Percentiles rank a stretch among this genome's conserved stretches.
phyloP scores from a whole-genome alignment of 2,329 filamentous ascomycete genomes.

The Zymoseptoria crescenta region DNA sequence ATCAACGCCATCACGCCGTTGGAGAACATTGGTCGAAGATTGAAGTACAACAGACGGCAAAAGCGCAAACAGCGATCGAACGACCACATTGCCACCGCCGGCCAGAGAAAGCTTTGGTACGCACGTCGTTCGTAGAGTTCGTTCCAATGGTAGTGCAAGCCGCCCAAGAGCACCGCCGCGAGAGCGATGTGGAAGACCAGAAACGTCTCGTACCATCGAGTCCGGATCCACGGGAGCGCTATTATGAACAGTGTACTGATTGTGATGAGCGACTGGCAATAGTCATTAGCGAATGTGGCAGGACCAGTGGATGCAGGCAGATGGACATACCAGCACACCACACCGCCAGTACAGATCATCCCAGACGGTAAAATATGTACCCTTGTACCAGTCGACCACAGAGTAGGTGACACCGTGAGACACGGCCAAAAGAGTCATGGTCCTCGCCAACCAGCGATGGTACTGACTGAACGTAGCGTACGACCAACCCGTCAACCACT shows the following conservation, averaged over 20 bases:
- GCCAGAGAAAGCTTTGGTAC: slow-evolving; percentile 46
- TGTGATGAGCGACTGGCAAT: slow-evolving; percentile 25
- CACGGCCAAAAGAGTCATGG: slow-evolving; percentile 54
- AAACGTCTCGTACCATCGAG: slow-evolving; percentile 47
- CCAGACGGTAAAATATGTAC: slow-evolving; percentile 25
- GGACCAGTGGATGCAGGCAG: not conserved
- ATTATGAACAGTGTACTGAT: slow-evolving; percentile 41
- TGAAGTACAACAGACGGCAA: slow-evolving; percentile 38
- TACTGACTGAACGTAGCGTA: slow-evolving; percentile 60
- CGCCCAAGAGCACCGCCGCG: slow-evolving; percentile 42
- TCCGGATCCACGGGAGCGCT: slow-evolving; percentile 46
- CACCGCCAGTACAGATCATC: slow-evolving; percentile 43
- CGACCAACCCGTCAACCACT: slow-evolving; percentile 60
- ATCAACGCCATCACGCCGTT: slow-evolving; percentile 29
- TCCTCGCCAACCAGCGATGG: slow-evolving; percentile 59
- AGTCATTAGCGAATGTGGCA: not conserved
- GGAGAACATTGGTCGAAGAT: slow-evolving; percentile 27
- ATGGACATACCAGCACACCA: not conserved
- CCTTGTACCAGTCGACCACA: slow-evolving; percentile 28
- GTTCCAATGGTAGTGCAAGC: slow-evolving; percentile 48
- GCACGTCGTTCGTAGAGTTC: slow-evolving; percentile 40
- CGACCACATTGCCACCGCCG: slow-evolving; percentile 43
- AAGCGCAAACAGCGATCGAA: slow-evolving; percentile 43
- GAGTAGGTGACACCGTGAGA: slow-evolving; percentile 54
- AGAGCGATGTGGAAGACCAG: slow-evolving; percentile 45